A percentile compares a stretch with the other conserved stretches of the same genome.
Conservation (phyloP, 2,329 filamentous ascomycete genomes). For the Pseudogymnoascus sp. region DNA sequence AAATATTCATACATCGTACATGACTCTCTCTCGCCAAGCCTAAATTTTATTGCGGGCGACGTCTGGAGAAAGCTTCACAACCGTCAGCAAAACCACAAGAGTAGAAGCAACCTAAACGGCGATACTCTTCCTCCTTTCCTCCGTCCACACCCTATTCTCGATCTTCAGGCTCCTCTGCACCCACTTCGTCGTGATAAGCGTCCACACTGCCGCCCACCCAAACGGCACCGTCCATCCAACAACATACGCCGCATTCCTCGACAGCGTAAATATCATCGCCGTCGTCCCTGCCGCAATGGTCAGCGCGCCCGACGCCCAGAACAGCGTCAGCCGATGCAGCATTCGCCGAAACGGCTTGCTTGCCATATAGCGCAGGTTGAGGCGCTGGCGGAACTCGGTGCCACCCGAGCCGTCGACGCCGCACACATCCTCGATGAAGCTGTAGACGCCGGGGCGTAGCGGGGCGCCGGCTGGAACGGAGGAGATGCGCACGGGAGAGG, state of each 20-base stretch:
- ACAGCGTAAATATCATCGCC: background rate
- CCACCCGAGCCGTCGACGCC: slow-evolving; percentile 45
- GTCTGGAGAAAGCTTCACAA: background rate
- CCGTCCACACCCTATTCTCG: slow-evolving; percentile 18
- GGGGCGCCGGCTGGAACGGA: slow-evolving; percentile 42
- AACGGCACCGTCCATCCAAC: slow-evolving; percentile 25
- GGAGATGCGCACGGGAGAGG: slow-evolving; percentile 42
- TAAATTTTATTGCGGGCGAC: too few relatives aligned
- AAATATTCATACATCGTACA: background rate
- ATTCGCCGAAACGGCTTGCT: slow-evolving; percentile 45
- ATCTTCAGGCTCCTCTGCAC: slow-evolving; percentile 17
- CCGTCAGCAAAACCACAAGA: background rate
- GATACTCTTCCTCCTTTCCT: slow-evolving; percentile 11
- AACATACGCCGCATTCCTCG: slow-evolving; percentile 4
- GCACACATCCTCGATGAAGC: slow-evolving; percentile 45
- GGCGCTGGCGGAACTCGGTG: slow-evolving; percentile 42
- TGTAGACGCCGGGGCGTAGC: slow-evolving; percentile 45
- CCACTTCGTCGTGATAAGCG: slow-evolving; percentile 17
- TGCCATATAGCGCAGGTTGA: slow-evolving; percentile 44
- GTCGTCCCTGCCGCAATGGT: background rate
- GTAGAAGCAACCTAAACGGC: background rate
- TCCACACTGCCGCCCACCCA: slow-evolving; percentile 15
- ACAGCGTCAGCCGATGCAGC: slow-evolving; percentile 42
- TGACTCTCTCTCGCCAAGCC: background rate
- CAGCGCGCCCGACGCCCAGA: slow-evolving; percentile 35